Conservation (phyloP, 2,329 filamentous ascomycete species). For the Rutstroemia sydowiana region DNA sequence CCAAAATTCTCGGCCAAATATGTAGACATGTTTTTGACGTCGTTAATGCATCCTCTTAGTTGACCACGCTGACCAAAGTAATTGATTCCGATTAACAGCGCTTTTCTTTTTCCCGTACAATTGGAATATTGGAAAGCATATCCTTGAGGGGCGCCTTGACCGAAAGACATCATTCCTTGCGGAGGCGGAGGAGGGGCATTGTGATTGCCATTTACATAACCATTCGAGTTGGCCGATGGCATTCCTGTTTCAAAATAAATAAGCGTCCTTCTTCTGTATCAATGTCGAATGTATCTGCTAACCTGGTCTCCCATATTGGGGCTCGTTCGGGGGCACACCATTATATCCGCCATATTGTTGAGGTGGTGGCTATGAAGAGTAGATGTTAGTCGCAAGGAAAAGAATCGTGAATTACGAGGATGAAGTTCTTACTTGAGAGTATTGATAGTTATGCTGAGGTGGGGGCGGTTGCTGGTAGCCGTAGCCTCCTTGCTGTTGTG, state of each 20-base stretch:
- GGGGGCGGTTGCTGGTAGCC: conserved; percentile 42
- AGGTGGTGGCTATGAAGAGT: conserved; percentile 32
- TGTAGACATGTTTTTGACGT: conserved; percentile 92
- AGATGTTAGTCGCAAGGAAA: neutral
- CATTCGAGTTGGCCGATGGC: conserved; percentile 41
- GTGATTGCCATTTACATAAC: conserved; percentile 49
- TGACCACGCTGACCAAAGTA: conserved; percentile 92
- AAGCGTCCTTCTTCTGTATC: neutral
- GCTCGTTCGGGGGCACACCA: conserved; percentile 30
- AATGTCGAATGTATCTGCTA: conserved; percentile 21
- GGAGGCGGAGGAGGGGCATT: conserved; percentile 59
- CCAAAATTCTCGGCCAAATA: conserved; percentile 86
- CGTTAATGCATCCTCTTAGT: conserved; percentile 90
- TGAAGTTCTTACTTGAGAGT: conserved; percentile 24
- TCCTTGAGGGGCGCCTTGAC: conserved; percentile 68
- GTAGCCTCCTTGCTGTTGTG: conserved; percentile 34
- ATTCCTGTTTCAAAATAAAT: conserved; percentile 28
- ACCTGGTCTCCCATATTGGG: conserved; percentile 45
- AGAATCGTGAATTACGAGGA: neutral
- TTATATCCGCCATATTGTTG: conserved; percentile 41
- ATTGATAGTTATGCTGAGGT: conserved; percentile 35
- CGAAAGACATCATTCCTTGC: conserved; percentile 65
- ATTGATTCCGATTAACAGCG: conserved; percentile 88
- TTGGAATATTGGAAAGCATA: conserved; percentile 89
- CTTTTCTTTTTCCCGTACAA: conserved; percentile 83